phyloP scores from a whole-genome alignment of 2,329 filamentous ascomycete species.

The Aspergillus ochraceoroseus region DNA sequence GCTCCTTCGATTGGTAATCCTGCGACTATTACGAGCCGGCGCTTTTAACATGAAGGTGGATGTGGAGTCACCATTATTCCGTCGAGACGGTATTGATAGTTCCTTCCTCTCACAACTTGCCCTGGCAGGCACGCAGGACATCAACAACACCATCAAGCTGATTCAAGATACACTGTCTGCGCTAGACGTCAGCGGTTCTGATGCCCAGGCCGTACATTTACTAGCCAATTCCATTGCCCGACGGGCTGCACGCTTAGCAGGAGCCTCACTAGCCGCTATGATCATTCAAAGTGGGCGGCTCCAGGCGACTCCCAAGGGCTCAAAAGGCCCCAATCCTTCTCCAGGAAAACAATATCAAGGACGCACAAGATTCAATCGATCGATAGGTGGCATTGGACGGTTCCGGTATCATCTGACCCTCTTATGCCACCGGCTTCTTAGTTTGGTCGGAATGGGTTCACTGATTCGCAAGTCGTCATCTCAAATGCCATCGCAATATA shows the following conservation, averaged over 20 bases:
- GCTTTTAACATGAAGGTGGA: constrained; percentile 8
- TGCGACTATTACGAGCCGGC: constrained; percentile 6
- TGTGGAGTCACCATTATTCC: constrained; percentile 10
- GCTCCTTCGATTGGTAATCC: constrained; percentile 16
- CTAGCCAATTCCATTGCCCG: constrained; percentile 14
- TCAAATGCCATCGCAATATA: neutral
- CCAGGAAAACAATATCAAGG: neutral
- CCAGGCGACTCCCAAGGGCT: neutral
- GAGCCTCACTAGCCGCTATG: constrained; percentile 17
- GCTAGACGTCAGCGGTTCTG: constrained; percentile 8
- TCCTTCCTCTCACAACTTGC: constrained; percentile 17
- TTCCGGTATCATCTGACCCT: constrained; percentile 2
- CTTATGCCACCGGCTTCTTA: constrained; percentile 14
- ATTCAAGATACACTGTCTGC: constrained; percentile 7
- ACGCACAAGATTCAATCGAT: neutral
- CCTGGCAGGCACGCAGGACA: neutral
- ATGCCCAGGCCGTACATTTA: constrained; percentile 13
- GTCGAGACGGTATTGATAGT: constrained; percentile 14
- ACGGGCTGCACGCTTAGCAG: constrained; percentile 19
- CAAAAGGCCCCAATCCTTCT: neutral
- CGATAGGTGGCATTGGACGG: constrained; percentile 3
- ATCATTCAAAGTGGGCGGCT: constrained; percentile 16
- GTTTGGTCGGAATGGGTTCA: constrained; percentile 1
- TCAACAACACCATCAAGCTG: neutral
- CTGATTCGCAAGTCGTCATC: neutral